Percentiles rank a stretch among this genome's conserved stretches.
Conservation (phyloP, 164 flowering plant species). For the Stephania japonica region DNA sequence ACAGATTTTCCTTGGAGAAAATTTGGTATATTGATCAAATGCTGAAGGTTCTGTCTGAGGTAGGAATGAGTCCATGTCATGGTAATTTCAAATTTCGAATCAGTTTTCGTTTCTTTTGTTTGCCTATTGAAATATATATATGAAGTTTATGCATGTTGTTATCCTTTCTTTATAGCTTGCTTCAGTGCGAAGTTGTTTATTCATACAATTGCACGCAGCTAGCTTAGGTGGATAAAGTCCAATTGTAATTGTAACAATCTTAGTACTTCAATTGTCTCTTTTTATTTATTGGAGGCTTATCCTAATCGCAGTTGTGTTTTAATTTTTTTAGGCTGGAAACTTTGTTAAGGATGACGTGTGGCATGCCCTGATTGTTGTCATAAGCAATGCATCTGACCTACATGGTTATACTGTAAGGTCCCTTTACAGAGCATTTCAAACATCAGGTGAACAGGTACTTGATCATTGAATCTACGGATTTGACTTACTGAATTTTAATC, state of each 20-base stretch:
- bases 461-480: constrained; percentile 2
- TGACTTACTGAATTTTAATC: not conserved
- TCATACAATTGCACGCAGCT: not conserved
- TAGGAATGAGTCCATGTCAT: constrained; percentile 21
- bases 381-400: constrained; percentile 88
- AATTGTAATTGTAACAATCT: not conserved
- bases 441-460: constrained; percentile 84
- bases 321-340: constrained; percentile 78
- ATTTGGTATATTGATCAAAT: constrained; percentile 97
- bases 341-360: constrained; percentile 97
- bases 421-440: constrained; percentile 70
- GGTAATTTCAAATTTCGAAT: too few species aligned
- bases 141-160: too few species aligned
- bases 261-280: not conserved
- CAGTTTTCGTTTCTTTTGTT: too few species aligned
- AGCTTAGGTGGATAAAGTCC: not conserved
- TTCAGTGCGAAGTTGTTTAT: too few species aligned
- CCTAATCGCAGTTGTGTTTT: not conserved
- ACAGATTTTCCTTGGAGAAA: constrained; percentile 89
- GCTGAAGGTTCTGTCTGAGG: constrained; percentile 96
- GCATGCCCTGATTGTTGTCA: constrained; percentile 91
- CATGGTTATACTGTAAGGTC: constrained; percentile 93
- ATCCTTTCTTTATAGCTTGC: too few species aligned
- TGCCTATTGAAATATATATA: too few species aligned
- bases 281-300: not conserved